Base-by-base conservation (phyloP, 345 rosid species). In the Acer campestre region DNA sequence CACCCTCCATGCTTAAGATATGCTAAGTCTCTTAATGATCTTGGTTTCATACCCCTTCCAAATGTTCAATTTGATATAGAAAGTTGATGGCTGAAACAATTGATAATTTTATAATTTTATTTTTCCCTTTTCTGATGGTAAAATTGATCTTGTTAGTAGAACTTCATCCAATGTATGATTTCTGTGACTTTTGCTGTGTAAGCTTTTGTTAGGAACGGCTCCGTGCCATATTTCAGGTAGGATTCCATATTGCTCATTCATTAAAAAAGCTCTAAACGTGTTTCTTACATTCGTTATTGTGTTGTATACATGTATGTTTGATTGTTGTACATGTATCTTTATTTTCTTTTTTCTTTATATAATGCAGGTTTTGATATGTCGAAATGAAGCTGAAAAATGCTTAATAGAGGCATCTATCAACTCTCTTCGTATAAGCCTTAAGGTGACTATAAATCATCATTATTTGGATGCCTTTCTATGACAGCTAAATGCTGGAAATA, bases 311-410 rank as follows among this genome's bases (percentile, higher is more conserved):
- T 35, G 38, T 35, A 35, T 29, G 22, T 65, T 56, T 70, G 59
- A 13, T 75, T 38, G 56, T 18, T 75, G 6, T 48, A 40, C 9
- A n/a, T 18, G 40, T 46, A 53, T 51, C 20, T 14, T 51, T 38
- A 58, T 67, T 49, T 46, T 40, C 27, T 69, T 18, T 70, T 17
- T 46, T 1, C 9, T 44, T 27, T 75, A 77, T 49, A 71, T 72
- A 23, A 77, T 83, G 63, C 87, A 96, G 99, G 88, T 96, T 75
- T 88, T 96, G 87, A 94, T 96, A 78, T 94, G 97, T 80, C 88
- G 95, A 82, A 96, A 96, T 79, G 98, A 96, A 84, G 97, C 94
- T 76, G 99, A 96, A 83, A 92, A 90, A 80, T 96, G 99, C 86
- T 88, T 96, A 66, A 96, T 92, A 79, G 99, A 96, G 81, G 92